phyloP scores from a whole-genome alignment of 805 yeast species.

The Spathaspora boniae region DNA sequence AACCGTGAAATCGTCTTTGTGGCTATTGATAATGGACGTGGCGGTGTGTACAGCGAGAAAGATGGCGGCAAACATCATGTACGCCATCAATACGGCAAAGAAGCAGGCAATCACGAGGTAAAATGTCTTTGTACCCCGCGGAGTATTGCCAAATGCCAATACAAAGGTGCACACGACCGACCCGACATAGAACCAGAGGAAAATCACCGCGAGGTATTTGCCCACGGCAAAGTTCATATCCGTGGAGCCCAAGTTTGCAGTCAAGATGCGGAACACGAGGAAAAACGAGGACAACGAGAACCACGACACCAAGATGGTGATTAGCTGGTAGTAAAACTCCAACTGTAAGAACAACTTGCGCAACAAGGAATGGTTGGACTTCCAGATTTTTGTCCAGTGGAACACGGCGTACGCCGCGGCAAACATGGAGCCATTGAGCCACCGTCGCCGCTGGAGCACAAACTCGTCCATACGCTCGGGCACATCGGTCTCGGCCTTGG shows the following conservation, averaged over 20 bases:
- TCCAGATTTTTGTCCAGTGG: slow-evolving; percentile 86
- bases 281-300: slow-evolving; percentile 88
- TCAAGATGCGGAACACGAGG: slow-evolving; percentile 82
- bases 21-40: slow-evolving; percentile 46
- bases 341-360: slow-evolving; percentile 80
- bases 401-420: slow-evolving; percentile 89
- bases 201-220: slow-evolving; percentile 68
- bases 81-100: slow-evolving; percentile 85
- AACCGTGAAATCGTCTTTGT: slow-evolving; percentile 39
- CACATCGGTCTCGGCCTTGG: slow-evolving; percentile 93
- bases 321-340: slow-evolving; percentile 80
- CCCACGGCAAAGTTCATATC: slow-evolving; percentile 70
- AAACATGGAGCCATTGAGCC: slow-evolving; percentile 97
- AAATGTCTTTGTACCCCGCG: slow-evolving; percentile 80
- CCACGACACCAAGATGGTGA: slow-evolving; percentile 82
- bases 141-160: slow-evolving; percentile 89
- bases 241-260: slow-evolving; percentile 66
- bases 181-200: slow-evolving; percentile 81
- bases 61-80: slow-evolving; percentile 84
- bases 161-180: slow-evolving; percentile 84
- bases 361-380: slow-evolving; percentile 75
- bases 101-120: slow-evolving; percentile 71
- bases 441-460: slow-evolving; percentile 93
- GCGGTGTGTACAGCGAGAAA: slow-evolving; percentile 75
- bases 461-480: slow-evolving; percentile 95